Base-by-base conservation (phyloP, 106 monocot species). In the Dioscorea zingiberensis region DNA sequence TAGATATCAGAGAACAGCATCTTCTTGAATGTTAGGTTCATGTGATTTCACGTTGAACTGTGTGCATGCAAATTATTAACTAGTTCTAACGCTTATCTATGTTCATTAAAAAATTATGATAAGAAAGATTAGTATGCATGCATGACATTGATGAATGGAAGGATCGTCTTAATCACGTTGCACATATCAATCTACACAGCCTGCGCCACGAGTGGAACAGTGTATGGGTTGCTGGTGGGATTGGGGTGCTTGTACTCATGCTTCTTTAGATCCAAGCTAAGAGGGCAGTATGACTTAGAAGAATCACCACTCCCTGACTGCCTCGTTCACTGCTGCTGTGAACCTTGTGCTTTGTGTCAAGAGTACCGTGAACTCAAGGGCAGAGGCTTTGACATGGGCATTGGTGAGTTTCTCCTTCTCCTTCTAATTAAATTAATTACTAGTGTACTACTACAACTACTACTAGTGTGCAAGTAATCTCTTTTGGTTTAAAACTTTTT, bases 281-380 rank as follows among this genome's bases (percentile, higher is more conserved):
- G 77, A 19, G 70, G 44, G 5, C 69, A 66, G 49, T 77, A 70
- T 45, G 62, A 70, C 38, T 44, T 77, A 13, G 32, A 59, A 29
- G 77, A 77, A 19, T 27, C 63, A 7, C 71, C 77, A 4, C 32
- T 58, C 14, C 58, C 63, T 0, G 77, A 77, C 32, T 77, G 77
- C 63, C 59, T 53, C 8, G 77, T 77, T 22, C 77, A 77, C 30
- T 77, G 56, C 64, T 64, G 63, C 65, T 77, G 69, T 44, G 77
- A 77, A 70, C 14, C 30, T 7, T 77, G 77, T 25, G 70, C 77
- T 13, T 64, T 77, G 16, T 77, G 77, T 27, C 77, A 77, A 27
- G 77, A 70, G 48, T 71, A 77, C 18, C 12, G 77, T 4, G 71
- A 77, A 60, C 77, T 77, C 19, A 57, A 61, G 26, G 66, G 47